These are phyloP conservation scores for Mortierella claussenii DNA, from an alignment of 192 early-diverging fungal genomes.

Conservation along the genomic window DNA sequence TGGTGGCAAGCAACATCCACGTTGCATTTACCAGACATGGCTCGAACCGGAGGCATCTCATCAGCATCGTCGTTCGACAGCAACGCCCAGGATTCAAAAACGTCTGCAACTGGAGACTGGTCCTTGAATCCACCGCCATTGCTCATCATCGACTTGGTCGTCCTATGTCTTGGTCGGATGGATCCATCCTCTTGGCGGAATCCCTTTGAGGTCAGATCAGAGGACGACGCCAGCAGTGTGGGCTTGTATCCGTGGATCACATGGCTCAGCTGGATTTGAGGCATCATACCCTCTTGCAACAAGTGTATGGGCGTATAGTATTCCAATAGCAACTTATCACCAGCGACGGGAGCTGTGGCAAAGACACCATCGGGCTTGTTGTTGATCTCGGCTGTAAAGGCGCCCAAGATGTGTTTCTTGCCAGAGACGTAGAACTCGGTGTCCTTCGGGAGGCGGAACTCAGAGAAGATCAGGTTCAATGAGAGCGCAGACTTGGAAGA, in stretches of 20 bases:
- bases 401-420: constrained; percentile 39
- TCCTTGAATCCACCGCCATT: constrained; percentile 5
- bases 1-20: constrained; percentile 55
- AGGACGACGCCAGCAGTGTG: constrained; percentile 27
- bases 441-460: constrained; percentile 45
- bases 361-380: constrained; percentile 54
- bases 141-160: not conserved
- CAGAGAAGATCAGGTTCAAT: constrained; percentile 58
- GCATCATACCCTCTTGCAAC: constrained; percentile 11
- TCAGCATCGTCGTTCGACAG: constrained; percentile 1
- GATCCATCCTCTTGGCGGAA: constrained; percentile 24
- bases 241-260: constrained; percentile 57
- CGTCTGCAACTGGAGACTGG: not conserved
- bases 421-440: constrained; percentile 56
- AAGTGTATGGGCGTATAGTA: constrained; percentile 31
- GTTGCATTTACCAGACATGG: constrained; percentile 58
- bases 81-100: not conserved
- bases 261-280: constrained; percentile 43
- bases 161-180: not conserved
- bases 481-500: constrained; percentile 46
- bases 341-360: constrained; percentile 53
- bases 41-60: not conserved
- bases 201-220: constrained; percentile 18
- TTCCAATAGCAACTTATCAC: constrained; percentile 48
- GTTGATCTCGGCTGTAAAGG: constrained; percentile 51